A percentile compares a stretch with the other conserved stretches of the same genome.
Conservation (phyloP, 2,329 filamentous ascomycete species). For the Pseudomassariella vexata region DNA sequence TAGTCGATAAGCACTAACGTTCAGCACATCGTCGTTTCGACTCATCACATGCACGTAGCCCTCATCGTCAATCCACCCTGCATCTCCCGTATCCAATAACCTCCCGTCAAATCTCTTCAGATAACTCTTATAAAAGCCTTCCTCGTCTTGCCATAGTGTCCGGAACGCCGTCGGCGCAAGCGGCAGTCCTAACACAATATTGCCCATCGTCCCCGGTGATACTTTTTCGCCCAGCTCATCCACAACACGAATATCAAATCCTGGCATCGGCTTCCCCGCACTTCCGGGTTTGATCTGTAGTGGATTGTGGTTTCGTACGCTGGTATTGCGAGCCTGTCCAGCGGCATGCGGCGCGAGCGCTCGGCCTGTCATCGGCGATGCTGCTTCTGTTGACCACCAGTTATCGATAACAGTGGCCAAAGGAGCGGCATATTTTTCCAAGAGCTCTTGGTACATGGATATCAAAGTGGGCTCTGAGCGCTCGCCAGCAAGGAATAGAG, state of each 20-base stretch:
- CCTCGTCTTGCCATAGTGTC: conserved; percentile 79
- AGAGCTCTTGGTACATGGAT: conserved; percentile 69
- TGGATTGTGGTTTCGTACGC: conserved; percentile 28
- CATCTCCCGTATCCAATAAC: conserved; percentile 89
- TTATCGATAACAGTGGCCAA: conserved; percentile 55
- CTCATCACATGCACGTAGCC: conserved; percentile 62
- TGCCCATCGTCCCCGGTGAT: conserved; percentile 72
- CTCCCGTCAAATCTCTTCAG: conserved; percentile 72
- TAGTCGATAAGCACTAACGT: conserved; percentile 89
- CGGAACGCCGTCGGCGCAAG: conserved; percentile 82
- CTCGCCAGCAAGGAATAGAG: conserved; percentile 82
- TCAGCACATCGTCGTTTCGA: conserved; percentile 79
- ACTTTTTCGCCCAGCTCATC: conserved; percentile 74
- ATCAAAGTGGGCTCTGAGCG: conserved; percentile 84
- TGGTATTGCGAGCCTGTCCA: conserved; percentile 46
- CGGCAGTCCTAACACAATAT: conserved; percentile 80
- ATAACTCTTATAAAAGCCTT: conserved; percentile 81
- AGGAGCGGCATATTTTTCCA: conserved; percentile 59
- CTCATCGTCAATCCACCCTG: conserved; percentile 76
- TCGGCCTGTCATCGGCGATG: conserved; percentile 53
- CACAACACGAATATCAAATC: conserved; percentile 81
- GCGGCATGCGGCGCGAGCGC: conserved; percentile 53
- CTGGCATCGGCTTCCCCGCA: conserved; percentile 86
- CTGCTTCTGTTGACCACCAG: conserved; percentile 57
- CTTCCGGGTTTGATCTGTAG: conserved; percentile 73